A percentile compares a stretch with the other conserved stretches of the same genome.
Conservation (phyloP, 306 rosid species). For the Pterocarpus macrocarpus region DNA sequence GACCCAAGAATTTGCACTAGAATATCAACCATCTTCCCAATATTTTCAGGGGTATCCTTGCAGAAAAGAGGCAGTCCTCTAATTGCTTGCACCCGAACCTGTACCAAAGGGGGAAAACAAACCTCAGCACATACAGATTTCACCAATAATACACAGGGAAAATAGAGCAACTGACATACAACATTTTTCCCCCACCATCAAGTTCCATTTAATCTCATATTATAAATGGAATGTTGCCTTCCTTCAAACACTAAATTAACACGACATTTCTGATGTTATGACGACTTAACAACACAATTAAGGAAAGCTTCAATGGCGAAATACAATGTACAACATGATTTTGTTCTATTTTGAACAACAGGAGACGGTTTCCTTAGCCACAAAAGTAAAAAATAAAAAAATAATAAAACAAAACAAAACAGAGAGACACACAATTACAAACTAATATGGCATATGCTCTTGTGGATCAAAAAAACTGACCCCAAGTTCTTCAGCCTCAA, state of each 20-base stretch:
- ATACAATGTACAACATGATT: not conserved
- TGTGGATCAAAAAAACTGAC: conserved; percentile 52
- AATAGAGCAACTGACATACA: not conserved
- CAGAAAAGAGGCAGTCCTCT: conserved; percentile 99
- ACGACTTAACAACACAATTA: not conserved
- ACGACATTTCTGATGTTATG: not conserved
- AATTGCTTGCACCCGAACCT: conserved; percentile 99
- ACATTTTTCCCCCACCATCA: not conserved
- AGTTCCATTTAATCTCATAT: not conserved
- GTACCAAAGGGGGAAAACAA: conserved; percentile 3
- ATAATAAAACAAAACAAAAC: not conserved
- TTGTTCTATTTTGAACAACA: not conserved
- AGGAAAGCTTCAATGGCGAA: not conserved
- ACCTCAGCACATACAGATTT: conserved; percentile 14
- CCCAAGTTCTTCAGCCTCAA: conserved; percentile 95
- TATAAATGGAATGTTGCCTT: not conserved
- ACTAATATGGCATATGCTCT: not conserved
- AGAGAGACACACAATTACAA: not conserved
- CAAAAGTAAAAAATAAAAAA: not conserved
- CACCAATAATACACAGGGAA: conserved; percentile 3
- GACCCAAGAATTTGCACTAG: conserved; percentile 89
- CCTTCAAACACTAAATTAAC: conserved; percentile 3
- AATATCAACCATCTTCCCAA: conserved; percentile 89
- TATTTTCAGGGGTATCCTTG: conserved; percentile 92
- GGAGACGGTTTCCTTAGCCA: conserved; percentile 20